Percentiles rank a stretch among this genome's conserved stretches.
Evolutionary conservation across 192 early-diverging fungal species (phyloP).

Genomic region (Coemansia sp.): DNA sequence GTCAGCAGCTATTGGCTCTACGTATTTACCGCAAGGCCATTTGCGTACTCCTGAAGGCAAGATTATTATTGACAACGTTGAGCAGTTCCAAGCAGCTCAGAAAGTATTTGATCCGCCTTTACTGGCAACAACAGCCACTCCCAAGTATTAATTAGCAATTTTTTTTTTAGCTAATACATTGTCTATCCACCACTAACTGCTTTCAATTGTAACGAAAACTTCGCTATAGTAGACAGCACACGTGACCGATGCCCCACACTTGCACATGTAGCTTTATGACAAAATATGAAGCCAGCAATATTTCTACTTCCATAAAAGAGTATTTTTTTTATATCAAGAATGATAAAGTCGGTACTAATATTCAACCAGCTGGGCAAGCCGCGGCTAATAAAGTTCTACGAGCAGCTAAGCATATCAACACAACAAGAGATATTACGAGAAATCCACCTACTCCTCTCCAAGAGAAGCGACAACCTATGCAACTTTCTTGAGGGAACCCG

Average conservation of each 20-base stretch:
- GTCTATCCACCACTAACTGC: too few relatives aligned
- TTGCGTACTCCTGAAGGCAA: too few relatives aligned
- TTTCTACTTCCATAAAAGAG: not conserved
- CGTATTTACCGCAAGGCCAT: too few relatives aligned
- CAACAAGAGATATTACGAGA: slow-evolving; percentile 88
- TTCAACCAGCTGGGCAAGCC: slow-evolving; percentile 98
- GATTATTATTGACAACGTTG: too few relatives aligned
- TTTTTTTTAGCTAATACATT: too few relatives aligned
- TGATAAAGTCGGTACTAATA: slow-evolving; percentile 97
- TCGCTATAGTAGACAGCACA: too few relatives aligned
- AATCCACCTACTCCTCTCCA: slow-evolving; percentile 81
- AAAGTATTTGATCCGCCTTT: too few relatives aligned
- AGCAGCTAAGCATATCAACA: slow-evolving; percentile 77
- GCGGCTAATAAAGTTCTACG: slow-evolving; percentile 89
- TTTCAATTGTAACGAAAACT: too few relatives aligned
- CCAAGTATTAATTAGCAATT: too few relatives aligned
- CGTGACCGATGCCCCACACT: slow-evolving; percentile 3
- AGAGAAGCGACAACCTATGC: slow-evolving; percentile 83
- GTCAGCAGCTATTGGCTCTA: too few relatives aligned
- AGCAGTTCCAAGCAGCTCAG: too few relatives aligned
- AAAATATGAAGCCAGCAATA: not conserved
- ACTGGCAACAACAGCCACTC: too few relatives aligned
- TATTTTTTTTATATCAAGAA: slow-evolving; percentile 19
- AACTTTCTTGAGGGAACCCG: slow-evolving; percentile 88
- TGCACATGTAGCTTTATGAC: not conserved